A percentile compares a stretch with the other conserved stretches of the same genome.
Conservation (phyloP, 139 green algal genomes). For the Pseudopediastrum boryanum region DNA sequence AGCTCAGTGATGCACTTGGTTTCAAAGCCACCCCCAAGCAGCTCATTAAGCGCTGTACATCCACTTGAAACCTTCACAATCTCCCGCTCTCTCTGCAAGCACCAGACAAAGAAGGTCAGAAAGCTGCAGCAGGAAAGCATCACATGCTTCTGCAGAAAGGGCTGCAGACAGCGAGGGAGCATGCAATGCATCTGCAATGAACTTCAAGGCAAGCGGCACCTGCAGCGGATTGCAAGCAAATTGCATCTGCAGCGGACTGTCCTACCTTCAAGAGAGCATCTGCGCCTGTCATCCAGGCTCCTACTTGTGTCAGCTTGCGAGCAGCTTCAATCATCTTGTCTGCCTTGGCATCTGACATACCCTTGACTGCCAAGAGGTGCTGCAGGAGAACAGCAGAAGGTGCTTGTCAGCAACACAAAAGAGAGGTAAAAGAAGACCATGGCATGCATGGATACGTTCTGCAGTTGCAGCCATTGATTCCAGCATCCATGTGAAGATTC, state of each 20-base stretch:
- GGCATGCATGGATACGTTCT: too few species aligned
- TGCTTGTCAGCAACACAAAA: too few species aligned
- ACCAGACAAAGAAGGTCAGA: neutral
- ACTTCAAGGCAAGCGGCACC: neutral
- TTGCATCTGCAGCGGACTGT: neutral
- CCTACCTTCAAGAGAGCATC: slow-evolving; percentile 39
- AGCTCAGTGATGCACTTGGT: slow-evolving; percentile 87
- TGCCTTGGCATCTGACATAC: slow-evolving; percentile 91
- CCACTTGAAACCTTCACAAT: slow-evolving; percentile 81
- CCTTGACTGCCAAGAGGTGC: slow-evolving; percentile 87
- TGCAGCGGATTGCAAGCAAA: neutral
- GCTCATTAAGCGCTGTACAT: slow-evolving; percentile 68
- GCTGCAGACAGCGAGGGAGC: neutral
- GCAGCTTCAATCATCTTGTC: slow-evolving; percentile 91
- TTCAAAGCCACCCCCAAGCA: slow-evolving; percentile 87
- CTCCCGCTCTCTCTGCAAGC: slow-evolving; percentile 52
- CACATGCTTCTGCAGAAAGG: neutral
- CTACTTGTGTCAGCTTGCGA: slow-evolving; percentile 49
- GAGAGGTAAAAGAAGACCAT: too few species aligned
- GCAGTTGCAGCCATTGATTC: too few species aligned
- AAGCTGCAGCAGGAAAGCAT: slow-evolving; percentile 1
- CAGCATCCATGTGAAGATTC: too few species aligned
- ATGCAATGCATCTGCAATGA: neutral
- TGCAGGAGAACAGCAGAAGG: too few species aligned
- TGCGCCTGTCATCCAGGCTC: slow-evolving; percentile 42